Base-by-base conservation (phyloP, 306 rosid species). In the Gynostemma pentaphyllum region DNA sequence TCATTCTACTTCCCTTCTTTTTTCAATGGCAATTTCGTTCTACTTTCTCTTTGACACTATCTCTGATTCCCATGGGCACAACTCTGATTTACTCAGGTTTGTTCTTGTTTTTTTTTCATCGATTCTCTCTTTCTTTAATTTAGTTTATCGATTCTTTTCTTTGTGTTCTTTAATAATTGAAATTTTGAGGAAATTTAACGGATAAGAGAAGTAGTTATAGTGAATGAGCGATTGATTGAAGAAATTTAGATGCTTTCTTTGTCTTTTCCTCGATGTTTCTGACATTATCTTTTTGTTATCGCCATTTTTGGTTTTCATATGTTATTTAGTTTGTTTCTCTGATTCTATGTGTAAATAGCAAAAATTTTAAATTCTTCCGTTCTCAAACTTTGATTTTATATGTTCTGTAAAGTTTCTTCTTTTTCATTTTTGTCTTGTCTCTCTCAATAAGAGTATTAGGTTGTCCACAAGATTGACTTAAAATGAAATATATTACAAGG, bases 31-130 rank as follows among this genome's bases (percentile, higher is more conserved):
- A n/a, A n/a, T n/a, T n/a, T n/a, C n/a, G n/a, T 37, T 37, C 63
- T 66, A 23, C 63, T 40, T 18, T 29, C 28, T 41, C 71, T 68
- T 32, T 50, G 52, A 41, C 52, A 68, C 64, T 30, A 53, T 68
- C 48, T n/a, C 52, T 52, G 71, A 53, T 8, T 57, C 47, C 63
- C 14, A 28, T 28, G 42, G 42, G 40, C 30, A 41, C 52, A 52
- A 39, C 45, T 22, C 27, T 16, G 47, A 64, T 64, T 64, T 39
- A 26, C 12, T 22, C 15, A 49, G 49, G 70, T 51, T 39, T 16
- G 1, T 67, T 34, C 64, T 27, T 27, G 21, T n/a, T 28, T 53
- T 54, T 10, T 0, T 14, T 11, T 12, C n/a, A 5, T 52, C n/a
- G 44, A 11, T 68, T 18, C 27, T 42, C 26, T 68, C 47, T 45